These are phyloP conservation scores for Uncinocarpus reesii DNA, from an alignment of 2,329 filamentous ascomycete species.

Conservation along the genomic window DNA sequence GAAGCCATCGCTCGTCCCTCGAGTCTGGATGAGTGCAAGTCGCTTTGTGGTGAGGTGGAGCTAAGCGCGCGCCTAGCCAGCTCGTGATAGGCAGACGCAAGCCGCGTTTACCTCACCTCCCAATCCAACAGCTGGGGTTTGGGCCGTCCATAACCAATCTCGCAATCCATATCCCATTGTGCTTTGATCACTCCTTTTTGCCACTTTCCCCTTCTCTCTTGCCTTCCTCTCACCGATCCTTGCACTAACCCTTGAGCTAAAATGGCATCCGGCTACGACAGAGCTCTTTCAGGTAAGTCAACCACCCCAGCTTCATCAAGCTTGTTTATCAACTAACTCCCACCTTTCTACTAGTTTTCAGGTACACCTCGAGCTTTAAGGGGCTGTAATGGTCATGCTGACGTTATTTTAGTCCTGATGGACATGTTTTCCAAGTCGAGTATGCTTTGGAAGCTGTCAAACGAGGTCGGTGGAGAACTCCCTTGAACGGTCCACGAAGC, in stretches of 20 bases:
- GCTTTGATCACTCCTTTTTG: neutral
- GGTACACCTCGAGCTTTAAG: constrained; percentile 39
- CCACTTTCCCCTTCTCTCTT: neutral
- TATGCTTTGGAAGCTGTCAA: constrained; percentile 98
- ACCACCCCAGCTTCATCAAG: constrained; percentile 19
- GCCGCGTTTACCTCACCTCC: constrained; percentile 13
- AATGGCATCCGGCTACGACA: constrained; percentile 95
- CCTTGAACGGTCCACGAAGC: constrained; percentile 14
- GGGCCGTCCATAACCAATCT: neutral
- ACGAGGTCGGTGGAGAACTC: constrained; percentile 54
- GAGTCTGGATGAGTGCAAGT: too few species aligned
- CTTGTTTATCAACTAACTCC: constrained; percentile 33
- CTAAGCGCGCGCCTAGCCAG: constrained; percentile 15
- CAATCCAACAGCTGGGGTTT: neutral
- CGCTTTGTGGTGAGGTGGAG: too few species aligned
- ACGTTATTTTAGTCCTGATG: constrained; percentile 69
- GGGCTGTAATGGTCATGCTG: constrained; percentile 24
- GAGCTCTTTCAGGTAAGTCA: constrained; percentile 87
- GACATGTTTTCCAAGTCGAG: constrained; percentile 99
- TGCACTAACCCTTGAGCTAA: neutral
- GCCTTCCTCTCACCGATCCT: neutral
- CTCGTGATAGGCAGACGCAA: neutral
- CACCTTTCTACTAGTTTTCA: constrained; percentile 57
- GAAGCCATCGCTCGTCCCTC: too few species aligned
- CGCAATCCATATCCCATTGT: neutral